phyloP scores from a whole-genome alignment of 2,329 filamentous ascomycete species.

The Acephala macrosclerotiorum region DNA sequence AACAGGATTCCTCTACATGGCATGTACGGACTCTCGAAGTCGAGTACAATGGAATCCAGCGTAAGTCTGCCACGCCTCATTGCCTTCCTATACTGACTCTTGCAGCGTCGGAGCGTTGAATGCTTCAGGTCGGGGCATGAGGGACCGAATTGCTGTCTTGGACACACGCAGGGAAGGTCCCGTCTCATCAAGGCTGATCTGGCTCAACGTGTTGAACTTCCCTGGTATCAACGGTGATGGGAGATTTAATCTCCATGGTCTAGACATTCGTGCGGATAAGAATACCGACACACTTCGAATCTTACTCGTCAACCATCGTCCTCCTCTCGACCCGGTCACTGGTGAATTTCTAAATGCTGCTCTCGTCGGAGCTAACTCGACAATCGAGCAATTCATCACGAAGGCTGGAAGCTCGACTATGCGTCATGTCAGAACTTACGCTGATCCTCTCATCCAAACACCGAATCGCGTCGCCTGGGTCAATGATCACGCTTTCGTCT shows the following conservation, averaged over 20 bases:
- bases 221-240: slow-evolving; percentile 37
- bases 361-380: slow-evolving; percentile 46
- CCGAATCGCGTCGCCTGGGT: slow-evolving; percentile 47
- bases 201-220: slow-evolving; percentile 36
- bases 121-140: slow-evolving; percentile 34
- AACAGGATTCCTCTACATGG: slow-evolving; percentile 40
- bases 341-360: slow-evolving; percentile 43
- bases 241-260: slow-evolving; percentile 44
- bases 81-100: slow-evolving; percentile 4
- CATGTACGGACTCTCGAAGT: slow-evolving; percentile 37
- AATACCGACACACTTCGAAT: slow-evolving; percentile 38
- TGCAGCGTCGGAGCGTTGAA: slow-evolving; percentile 37
- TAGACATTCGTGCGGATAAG: slow-evolving; percentile 43
- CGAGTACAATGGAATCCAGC: slow-evolving; percentile 39
- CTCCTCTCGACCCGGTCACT: slow-evolving; percentile 42
- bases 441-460: slow-evolving; percentile 43
- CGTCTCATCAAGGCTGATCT: slow-evolving; percentile 34
- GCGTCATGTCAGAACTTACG: slow-evolving; percentile 45
- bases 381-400: slow-evolving; percentile 47
- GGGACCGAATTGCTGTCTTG: slow-evolving; percentile 37
- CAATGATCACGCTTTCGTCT: slow-evolving; percentile 45
- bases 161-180: slow-evolving; percentile 37
- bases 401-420: slow-evolving; percentile 37
- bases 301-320: slow-evolving; percentile 47
- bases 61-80: slow-evolving; percentile 29